Evolutionary conservation across 176 grass and related monocot genomes (phyloP), one percentile per base, ranked within the genome.

Genomic region (Poa annua): DNA sequence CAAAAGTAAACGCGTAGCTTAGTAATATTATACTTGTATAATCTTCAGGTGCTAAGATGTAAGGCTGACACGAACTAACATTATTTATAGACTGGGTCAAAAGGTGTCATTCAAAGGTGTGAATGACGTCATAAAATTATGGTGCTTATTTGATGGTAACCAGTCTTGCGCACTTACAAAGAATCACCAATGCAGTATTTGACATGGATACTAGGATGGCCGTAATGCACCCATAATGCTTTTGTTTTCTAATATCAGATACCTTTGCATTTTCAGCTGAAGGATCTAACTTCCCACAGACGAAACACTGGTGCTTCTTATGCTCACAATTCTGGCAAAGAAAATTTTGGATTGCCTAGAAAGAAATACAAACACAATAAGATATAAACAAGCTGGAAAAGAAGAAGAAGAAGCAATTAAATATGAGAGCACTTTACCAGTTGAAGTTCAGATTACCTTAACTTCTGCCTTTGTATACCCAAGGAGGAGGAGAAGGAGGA

Each of bases 191-290:
- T 38, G 57, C 24, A 80, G 49, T 29, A 76, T 33, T 68, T 50
- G 69, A 34, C 50, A 61, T 51, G 24, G 1, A 41, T 2, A 42
- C 44, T 47, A 47, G 44, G 44, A 73, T 86, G 21, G 20, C 19
- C 74, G 16, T 51, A 24, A 66, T 60, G 42, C 44, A 56, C 34
- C 33, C 4, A 56, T 12, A 75, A 65, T 59, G 8, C 9, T 35
- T 68, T 26, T 36, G 48, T 55, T 69, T 57, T 16, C 50, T 63
- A 11, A 64, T 74, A 44, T 33, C 62, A 57, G 26, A 74, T 92
- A 95, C 93, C 90, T 95, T 86, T 19, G 85, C 88, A 84, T 86
- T 86, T 69, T 81, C 90, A 84, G 88, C 93, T 56, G 93, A 95
- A 70, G 83, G 65, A 6, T 84, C 93, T 74, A 95, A 50, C 66